Evolutionary conservation across 2,329 filamentous ascomycete genomes (phyloP), one percentile per base, ranked within the genome.

Genomic region (Cladophialophora exuberans): DNA sequence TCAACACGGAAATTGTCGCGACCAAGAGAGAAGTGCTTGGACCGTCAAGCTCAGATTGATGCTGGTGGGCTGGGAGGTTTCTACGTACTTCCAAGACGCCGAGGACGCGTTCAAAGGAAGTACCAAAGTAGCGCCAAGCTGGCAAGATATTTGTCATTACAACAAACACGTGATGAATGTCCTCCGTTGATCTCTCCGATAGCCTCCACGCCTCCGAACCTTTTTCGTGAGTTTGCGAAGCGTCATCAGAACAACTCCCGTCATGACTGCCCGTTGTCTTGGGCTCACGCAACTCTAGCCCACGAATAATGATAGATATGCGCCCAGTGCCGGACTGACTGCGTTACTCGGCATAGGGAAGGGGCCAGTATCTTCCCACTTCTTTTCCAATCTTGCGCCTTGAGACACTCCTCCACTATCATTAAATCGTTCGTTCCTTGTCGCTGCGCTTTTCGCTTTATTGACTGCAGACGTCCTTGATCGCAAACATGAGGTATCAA

Each of bases 401-500:
- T 39, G 17, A 22, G 22, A 31, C 33, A 17, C 28, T 18, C 15
- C 13, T 17, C 36, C 46, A 31, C 52, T 30, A 18, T 56, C 52
- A 33, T 49, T 49, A 18, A 36, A 30, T 41, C 23, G 25, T 23
- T 28, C 30, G 25, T 26, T 42, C 20, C 18, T 49, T 35, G 22
- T 28, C 25, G 17, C 28, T 23, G 11, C 13, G 22, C n/a, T 10
- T 33, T 18, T 26, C 25, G 31, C 22, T 31, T 35, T 33, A 10
- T 28, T 44, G 44, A 49, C 45, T 11, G 25, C 31, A 41, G 15
- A 13, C 11, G 15, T 20, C 28, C 25, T 13, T 33, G 13, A n/a
- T 26, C 5, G 35, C 46, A 18, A 56, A 43, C 44, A 65, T 65
- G 63, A 60, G 63, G 39, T 65, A 65, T 44, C 63, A 65, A 56